Conservation (phyloP, 768 basidiomycete species). For the Inosperma sp. region DNA sequence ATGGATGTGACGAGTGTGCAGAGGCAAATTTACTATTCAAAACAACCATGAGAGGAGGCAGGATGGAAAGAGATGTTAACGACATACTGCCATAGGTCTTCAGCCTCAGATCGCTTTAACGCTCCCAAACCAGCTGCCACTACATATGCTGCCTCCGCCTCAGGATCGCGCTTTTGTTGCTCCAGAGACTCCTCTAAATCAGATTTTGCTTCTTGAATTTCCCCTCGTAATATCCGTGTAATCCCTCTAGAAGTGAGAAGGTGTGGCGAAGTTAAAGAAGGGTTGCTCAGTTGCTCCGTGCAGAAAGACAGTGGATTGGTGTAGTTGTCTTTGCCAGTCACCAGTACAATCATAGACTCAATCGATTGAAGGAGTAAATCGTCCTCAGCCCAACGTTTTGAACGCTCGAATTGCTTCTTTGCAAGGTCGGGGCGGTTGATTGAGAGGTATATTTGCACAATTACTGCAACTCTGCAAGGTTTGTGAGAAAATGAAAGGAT, state of each 20-base stretch:
- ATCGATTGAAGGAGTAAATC: slow-evolving; percentile 85
- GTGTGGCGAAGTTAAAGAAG: slow-evolving; percentile 67
- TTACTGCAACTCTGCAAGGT: slow-evolving; percentile 62
- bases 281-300: slow-evolving; percentile 79
- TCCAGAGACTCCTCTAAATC: slow-evolving; percentile 72
- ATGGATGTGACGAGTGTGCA: slow-evolving; percentile 64
- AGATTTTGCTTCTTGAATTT: slow-evolving; percentile 70
- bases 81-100: slow-evolving; percentile 68
- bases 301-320: slow-evolving; percentile 58
- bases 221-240: slow-evolving; percentile 71
- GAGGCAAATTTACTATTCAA: slow-evolving; percentile 39
- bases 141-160: slow-evolving; percentile 62
- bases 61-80: not conserved
- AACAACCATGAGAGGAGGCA: slow-evolving; percentile 7
- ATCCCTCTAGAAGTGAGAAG: slow-evolving; percentile 77
- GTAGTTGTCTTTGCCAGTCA: slow-evolving; percentile 69
- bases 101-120: slow-evolving; percentile 56
- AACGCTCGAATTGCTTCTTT: slow-evolving; percentile 76
- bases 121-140: slow-evolving; percentile 60
- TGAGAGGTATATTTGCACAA: slow-evolving; percentile 86
- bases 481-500: not conserved
- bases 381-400: slow-evolving; percentile 85
- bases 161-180: slow-evolving; percentile 54
- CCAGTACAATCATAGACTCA: slow-evolving; percentile 76
- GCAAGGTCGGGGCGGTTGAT: slow-evolving; percentile 85